phyloP scores from a whole-genome alignment of 371 early-diverging fungal genomes.

The Batkoa obscura region DNA sequence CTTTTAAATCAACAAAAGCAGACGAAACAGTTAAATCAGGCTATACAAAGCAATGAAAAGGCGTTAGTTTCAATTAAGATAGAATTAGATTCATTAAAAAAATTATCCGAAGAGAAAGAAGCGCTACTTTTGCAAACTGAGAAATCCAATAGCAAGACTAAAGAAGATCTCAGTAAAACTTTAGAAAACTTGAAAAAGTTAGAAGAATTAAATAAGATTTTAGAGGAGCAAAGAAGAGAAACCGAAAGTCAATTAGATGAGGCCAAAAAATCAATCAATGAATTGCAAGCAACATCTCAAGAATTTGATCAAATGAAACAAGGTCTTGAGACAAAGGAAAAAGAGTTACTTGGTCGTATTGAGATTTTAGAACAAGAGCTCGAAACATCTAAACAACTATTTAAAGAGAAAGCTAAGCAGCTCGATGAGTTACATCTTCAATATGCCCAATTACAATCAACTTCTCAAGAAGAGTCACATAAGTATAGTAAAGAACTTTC shows the following conservation, averaged over 20 bases:
- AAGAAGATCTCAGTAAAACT: neutral
- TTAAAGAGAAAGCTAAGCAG: neutral
- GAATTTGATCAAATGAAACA: neutral
- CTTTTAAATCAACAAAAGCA: neutral
- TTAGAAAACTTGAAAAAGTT: neutral
- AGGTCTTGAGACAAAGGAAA: neutral
- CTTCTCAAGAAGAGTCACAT: neutral
- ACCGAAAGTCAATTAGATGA: neutral
- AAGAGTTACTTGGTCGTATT: neutral
- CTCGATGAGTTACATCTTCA: neutral
- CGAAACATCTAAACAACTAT: neutral
- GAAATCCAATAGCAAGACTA: neutral
- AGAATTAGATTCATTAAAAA: neutral
- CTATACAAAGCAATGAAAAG: neutral
- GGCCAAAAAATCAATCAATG: neutral
- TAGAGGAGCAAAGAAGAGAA: neutral
- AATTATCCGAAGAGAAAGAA: neutral
- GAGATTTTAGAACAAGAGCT: constrained; percentile 3
- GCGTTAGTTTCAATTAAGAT: neutral
- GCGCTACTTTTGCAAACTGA: neutral
- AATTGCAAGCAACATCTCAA: neutral
- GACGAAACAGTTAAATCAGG: neutral
- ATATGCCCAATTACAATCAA: neutral
- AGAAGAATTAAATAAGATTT: neutral
- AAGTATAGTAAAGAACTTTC: neutral